These are phyloP conservation scores for Cladosporium phlei DNA, from an alignment of 2,329 filamentous ascomycete species.

Conservation along the genomic window DNA sequence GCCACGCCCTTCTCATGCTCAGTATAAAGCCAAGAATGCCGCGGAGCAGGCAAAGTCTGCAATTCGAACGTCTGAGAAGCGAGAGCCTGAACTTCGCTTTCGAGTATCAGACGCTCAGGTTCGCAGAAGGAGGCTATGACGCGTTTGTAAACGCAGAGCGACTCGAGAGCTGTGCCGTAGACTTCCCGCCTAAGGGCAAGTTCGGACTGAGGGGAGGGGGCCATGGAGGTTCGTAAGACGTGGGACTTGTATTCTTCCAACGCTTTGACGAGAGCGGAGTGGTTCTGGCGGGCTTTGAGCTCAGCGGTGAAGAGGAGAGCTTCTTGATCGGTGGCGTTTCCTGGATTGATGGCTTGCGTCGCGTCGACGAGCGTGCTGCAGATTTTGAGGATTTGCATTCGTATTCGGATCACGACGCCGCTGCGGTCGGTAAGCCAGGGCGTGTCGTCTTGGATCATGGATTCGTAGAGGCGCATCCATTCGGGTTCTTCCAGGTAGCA, in stretches of 20 bases:
- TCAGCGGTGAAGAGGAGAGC: neutral
- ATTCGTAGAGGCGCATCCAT: constrained; percentile 26
- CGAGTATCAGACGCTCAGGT: constrained; percentile 22
- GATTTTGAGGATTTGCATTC: constrained; percentile 21
- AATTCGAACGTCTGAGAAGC: constrained; percentile 29
- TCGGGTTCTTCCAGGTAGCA: constrained; percentile 30
- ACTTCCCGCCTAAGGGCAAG: constrained; percentile 22
- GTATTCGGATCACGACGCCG: constrained; percentile 20
- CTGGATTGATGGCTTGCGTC: constrained; percentile 15
- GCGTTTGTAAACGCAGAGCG: constrained; percentile 21
- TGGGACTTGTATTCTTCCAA: constrained; percentile 26
- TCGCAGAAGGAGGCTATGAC: constrained; percentile 20
- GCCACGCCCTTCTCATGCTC: constrained; percentile 25
- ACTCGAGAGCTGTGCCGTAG: constrained; percentile 23
- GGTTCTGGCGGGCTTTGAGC: constrained; percentile 14
- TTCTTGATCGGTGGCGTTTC: neutral
- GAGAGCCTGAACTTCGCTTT: constrained; percentile 27
- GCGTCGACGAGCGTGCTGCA: constrained; percentile 23
- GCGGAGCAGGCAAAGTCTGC: constrained; percentile 21
- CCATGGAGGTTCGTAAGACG: constrained; percentile 19
- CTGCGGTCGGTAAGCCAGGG: constrained; percentile 22
- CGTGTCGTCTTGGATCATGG: constrained; percentile 16
- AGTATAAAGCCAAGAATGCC: constrained; percentile 28
- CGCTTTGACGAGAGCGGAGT: constrained; percentile 17
- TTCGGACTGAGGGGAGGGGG: constrained; percentile 16